Evolutionary conservation across 2,329 filamentous ascomycete species (phyloP), one percentile per base, ranked within the genome.

Genomic region (Ilyonectria sp.): DNA sequence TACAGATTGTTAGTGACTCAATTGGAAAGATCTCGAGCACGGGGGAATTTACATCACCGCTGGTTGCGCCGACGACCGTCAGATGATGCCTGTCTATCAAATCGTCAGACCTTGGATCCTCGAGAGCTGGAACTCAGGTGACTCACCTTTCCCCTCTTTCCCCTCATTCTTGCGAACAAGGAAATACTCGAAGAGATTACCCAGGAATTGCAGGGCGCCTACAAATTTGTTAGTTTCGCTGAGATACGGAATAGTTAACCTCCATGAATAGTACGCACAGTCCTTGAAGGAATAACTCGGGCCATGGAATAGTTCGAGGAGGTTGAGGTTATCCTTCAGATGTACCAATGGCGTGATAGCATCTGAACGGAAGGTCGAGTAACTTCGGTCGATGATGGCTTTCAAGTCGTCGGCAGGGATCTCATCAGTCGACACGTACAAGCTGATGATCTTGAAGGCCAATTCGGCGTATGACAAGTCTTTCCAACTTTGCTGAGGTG

Each of bases 211-310:
- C 69, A 98, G 85, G 17, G 95, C 95, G 58, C 75, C 78, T 43
- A 43, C n/a, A n/a, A n/a, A n/a, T n/a, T 50, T 29, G 46, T 50
- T 15, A 50, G 46, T 19, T 50, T 17, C 6, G 29, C 46, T 13
- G 21, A 23, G 21, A 6, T 19, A 29, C 10, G 21, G 19, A 1
- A 7, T 29, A 13, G 46, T 13, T 26, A 8, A 6, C 3, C 15
- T 50, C 4, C 13, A 26, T 13, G 26, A 11, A 19, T 9, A 49
- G 6, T 13, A 43, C 40, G 7, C 19, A 43, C 40, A 43, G 23
- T 98, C 95, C 83, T 98, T 97, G 86, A 98, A 98, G 2, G 95
- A 93, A 79, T 94, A 98, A 0, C 92, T 98, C 6, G 95, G 96
- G 1, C 96, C 96, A 80, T 98, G 95, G 86, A 98, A 99, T 49